Percentiles rank a stretch among this genome's conserved stretches.
Evolutionary conservation across 345 rosid species (phyloP).

Genomic region (Eutrema yunnanense): DNA sequence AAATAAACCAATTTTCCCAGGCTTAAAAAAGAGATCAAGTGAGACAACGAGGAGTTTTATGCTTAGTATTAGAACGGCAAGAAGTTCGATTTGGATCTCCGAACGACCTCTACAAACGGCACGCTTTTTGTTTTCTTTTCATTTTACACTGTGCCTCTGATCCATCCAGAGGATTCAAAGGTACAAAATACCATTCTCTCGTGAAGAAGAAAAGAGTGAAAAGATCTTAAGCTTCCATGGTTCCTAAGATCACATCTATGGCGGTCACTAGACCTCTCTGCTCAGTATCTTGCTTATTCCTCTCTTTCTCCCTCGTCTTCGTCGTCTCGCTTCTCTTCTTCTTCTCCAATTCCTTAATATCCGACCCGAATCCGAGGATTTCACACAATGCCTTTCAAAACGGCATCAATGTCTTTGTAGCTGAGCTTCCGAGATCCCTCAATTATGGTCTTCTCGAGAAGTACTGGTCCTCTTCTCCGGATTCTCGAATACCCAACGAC

Average conservation of each 20-base stretch:
- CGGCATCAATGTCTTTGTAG: constrained; percentile 65
- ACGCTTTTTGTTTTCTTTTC: too few species aligned
- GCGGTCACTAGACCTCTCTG: constrained; percentile 15
- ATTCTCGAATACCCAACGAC: constrained; percentile 63
- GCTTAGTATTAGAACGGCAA: too few species aligned
- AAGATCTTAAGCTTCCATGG: constrained; percentile 25
- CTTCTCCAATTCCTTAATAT: constrained; percentile 19
- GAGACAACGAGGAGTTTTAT: too few species aligned
- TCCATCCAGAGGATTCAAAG: not conserved
- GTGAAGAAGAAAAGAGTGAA: not conserved
- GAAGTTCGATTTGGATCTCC: too few species aligned
- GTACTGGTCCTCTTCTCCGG: constrained; percentile 66
- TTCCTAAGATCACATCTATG: constrained; percentile 27
- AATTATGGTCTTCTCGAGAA: constrained; percentile 70
- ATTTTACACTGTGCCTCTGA: not conserved
- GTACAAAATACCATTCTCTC: not conserved
- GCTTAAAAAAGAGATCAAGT: too few species aligned
- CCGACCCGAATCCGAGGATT: not conserved
- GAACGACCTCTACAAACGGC: too few species aligned
- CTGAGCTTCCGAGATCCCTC: constrained; percentile 79
- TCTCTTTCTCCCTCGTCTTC: constrained; percentile 35
- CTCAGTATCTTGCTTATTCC: constrained; percentile 35
- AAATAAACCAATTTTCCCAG: not conserved
- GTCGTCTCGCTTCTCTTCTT: constrained; percentile 35
- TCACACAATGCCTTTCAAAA: constrained; percentile 13